Base-by-base conservation (phyloP, 1,284 basidiomycete genomes). In the Trichosporon inkin region DNA sequence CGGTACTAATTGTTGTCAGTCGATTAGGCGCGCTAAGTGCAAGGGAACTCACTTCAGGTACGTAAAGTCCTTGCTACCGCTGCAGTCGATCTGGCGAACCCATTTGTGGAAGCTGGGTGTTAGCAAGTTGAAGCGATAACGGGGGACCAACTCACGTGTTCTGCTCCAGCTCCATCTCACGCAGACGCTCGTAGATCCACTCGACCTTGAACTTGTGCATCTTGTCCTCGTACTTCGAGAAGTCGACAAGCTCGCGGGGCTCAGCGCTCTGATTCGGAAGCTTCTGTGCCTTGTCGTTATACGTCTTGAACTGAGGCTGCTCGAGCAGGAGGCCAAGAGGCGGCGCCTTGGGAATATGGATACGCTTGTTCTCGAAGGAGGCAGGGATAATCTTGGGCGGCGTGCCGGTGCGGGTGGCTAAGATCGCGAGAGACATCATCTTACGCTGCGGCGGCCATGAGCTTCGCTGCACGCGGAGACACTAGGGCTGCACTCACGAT, bases 261-360 rank as follows among this genome's bases (percentile, higher is more conserved):
- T 62, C 60, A 58, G 51, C 47, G 56, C 36, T 51, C 28, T 49
- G 35, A 35, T 57, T 60, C 11, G 63, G 63, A 10, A 64, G 28
- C n/a, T 41, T 57, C 17, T 56, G 58, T 17, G 60, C 61, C 53
- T 68, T 66, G 22, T 83, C 80, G 75, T 90, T 92, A 53, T 82
- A 80, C 11, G 80, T 80, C 8, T 71, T 78, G 66, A 92, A 83
- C 64, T 94, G 85, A 1, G 94, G 95, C 68, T 92, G 85, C 78
- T 98, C 92, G 37, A 99, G 85, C n/a, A 99, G 81, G 10, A 99
- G 83, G 8, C 96, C 96, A 17, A 99, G 83, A 0, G 92, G 89
- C 13, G 96, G 96, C 79, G 97, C 96, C 81, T 97, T 98, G 34
- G 96, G 96, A 22, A 98, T 85, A 73, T 92, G 86, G 41, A 95